Conservation (phyloP, 495 filamentous ascomycete genomes). For the Penicillium waksmanii region DNA sequence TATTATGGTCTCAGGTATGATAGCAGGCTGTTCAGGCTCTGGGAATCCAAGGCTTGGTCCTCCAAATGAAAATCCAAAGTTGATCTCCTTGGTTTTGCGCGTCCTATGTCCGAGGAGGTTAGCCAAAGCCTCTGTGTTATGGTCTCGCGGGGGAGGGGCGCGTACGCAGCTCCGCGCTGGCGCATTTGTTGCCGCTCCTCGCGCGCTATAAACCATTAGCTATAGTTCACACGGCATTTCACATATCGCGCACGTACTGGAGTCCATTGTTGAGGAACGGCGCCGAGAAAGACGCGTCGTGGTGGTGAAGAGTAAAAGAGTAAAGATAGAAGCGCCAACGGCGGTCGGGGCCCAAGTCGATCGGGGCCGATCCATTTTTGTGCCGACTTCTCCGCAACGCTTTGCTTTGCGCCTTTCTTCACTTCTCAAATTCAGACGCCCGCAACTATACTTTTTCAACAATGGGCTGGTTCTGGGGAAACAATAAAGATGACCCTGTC, state of each 20-base stretch:
- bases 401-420: background rate
- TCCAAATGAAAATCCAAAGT: conserved; percentile 58
- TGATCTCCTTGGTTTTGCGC: conserved; percentile 49
- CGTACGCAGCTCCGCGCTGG: conserved; percentile 63
- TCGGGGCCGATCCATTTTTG: conserved; percentile 36
- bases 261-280: conserved; percentile 45
- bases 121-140: conserved; percentile 25
- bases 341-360: conserved; percentile 29
- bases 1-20: conserved; percentile 27
- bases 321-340: conserved; percentile 17
- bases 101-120: conserved; percentile 34
- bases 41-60: conserved; percentile 13
- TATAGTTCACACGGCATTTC: background rate
- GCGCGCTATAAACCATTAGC: conserved; percentile 46
- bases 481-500: conserved; percentile 67
- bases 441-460: background rate
- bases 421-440: background rate
- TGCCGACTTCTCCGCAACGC: conserved; percentile 37
- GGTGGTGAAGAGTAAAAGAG: conserved; percentile 23
- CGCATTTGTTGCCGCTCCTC: conserved; percentile 61
- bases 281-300: conserved; percentile 42
- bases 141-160: conserved; percentile 39
- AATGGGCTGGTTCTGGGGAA: conserved; percentile 74
- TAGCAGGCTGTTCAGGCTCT: conserved; percentile 18
- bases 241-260: conserved; percentile 37